A percentile compares a stretch with the other conserved stretches of the same genome.
phyloP scores from a whole-genome alignment of 805 yeast species.

The Naumovozyma dairenensis region DNA sequence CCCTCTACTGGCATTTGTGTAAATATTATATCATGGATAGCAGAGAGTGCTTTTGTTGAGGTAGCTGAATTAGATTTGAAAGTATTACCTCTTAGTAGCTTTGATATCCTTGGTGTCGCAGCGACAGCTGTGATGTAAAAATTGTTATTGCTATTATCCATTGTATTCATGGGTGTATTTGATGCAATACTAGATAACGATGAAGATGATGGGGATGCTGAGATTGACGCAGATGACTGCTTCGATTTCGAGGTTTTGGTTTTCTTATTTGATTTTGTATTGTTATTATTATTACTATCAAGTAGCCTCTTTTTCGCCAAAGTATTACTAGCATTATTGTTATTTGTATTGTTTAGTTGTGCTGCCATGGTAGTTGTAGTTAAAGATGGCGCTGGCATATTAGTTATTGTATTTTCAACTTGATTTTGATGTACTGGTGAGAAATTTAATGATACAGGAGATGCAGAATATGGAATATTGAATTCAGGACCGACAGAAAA shows the following conservation, averaged over 20 bases:
- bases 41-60: slow-evolving; percentile 69
- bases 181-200: slow-evolving; percentile 1
- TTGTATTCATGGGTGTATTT: neutral
- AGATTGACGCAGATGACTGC: neutral
- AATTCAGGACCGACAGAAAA: slow-evolving; percentile 23
- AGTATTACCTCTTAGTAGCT: slow-evolving; percentile 29
- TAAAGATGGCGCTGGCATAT: neutral
- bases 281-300: neutral
- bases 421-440: slow-evolving; percentile 3
- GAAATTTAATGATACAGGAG: slow-evolving; percentile 51
- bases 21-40: slow-evolving; percentile 37
- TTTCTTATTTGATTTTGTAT: slow-evolving; percentile 1
- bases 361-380: neutral
- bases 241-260: neutral
- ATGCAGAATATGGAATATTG: slow-evolving; percentile 58
- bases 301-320: slow-evolving; percentile 2
- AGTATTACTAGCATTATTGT: slow-evolving; percentile 1
- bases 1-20: slow-evolving; percentile 22
- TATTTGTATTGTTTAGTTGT: slow-evolving; percentile 2
- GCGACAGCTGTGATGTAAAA: slow-evolving; percentile 62
- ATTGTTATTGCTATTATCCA: neutral
- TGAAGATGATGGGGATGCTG: slow-evolving; percentile 2
- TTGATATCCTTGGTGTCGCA: slow-evolving; percentile 73
- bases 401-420: slow-evolving; percentile 1
- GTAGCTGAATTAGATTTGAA: slow-evolving; percentile 34